phyloP scores from a whole-genome alignment of 768 basidiomycete species.

The Asterophora parasitica region DNA sequence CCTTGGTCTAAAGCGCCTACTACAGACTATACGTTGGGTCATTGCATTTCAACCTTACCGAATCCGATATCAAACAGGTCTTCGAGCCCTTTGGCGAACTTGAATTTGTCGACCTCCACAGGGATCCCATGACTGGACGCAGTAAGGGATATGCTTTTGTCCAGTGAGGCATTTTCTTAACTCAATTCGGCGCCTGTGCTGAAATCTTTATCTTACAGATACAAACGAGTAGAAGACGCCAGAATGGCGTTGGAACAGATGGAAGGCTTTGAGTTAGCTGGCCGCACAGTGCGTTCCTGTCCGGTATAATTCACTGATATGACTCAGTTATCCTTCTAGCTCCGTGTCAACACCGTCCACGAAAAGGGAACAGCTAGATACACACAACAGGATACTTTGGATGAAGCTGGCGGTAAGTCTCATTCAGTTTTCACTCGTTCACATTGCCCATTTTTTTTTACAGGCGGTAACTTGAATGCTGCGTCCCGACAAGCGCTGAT shows the following conservation, averaged over 20 bases:
- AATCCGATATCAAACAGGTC: conserved; percentile 97
- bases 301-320: background rate
- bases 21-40: conserved; percentile 92
- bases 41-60: conserved; percentile 93
- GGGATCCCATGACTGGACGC: conserved; percentile 89
- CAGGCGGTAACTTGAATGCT: conserved; percentile 97
- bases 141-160: conserved; percentile 99
- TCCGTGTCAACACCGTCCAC: conserved; percentile 89
- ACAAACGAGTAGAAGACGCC: conserved; percentile 88
- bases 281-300: conserved; percentile 65
- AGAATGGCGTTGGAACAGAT: conserved; percentile 97
- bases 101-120: conserved; percentile 97
- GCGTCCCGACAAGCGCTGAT: conserved; percentile 98
- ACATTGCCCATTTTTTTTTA: conserved; percentile 9
- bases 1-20: background rate
- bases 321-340: conserved; percentile 33
- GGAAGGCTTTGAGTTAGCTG: conserved; percentile 98
- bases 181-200: background rate
- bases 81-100: conserved; percentile 98
- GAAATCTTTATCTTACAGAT: conserved; percentile 39
- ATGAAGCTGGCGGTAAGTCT: conserved; percentile 78
- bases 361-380: conserved; percentile 81
- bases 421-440: background rate
- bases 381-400: conserved; percentile 73
- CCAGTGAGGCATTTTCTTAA: conserved; percentile 55